phyloP scores from a whole-genome alignment of 495 filamentous ascomycete genomes.

The Xylaria intraflava region DNA sequence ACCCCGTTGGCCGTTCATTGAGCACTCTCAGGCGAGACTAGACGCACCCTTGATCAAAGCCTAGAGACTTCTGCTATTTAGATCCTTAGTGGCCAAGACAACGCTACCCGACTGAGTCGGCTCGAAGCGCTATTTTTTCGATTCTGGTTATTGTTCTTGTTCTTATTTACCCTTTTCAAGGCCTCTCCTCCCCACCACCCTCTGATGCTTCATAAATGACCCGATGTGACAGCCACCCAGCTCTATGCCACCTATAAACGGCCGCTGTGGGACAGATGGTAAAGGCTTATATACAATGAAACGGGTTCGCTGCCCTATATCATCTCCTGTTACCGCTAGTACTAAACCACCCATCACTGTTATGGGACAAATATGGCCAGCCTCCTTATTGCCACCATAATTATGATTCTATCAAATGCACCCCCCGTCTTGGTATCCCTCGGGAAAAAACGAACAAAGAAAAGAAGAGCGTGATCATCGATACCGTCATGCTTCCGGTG shows the following conservation, averaged over 20 bases:
- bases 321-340: conserved; percentile 2
- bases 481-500: conserved; percentile 1
- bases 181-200: no score
- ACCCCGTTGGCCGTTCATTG: not conserved
- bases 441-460: conserved; percentile 9
- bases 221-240: not conserved
- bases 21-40: no score
- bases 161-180: not conserved
- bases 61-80: no score
- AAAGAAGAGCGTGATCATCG: conserved; percentile 11
- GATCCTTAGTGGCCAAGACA: no score
- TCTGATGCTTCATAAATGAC: not conserved
- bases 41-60: no score
- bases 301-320: conserved; percentile 5
- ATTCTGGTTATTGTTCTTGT: not conserved
- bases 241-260: conserved; percentile 1
- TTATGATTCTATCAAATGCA: conserved; percentile 20
- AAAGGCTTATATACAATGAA: conserved; percentile 28
- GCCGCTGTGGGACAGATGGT: conserved; percentile 11
- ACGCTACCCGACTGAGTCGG: no score
- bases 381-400: conserved; percentile 7
- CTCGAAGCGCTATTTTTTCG: no score
- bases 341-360: conserved; percentile 1
- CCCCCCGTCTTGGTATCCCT: conserved; percentile 23
- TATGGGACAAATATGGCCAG: not conserved